Base-by-base conservation (phyloP, 495 filamentous ascomycete genomes). In the Lentithecium fluviatile region DNA sequence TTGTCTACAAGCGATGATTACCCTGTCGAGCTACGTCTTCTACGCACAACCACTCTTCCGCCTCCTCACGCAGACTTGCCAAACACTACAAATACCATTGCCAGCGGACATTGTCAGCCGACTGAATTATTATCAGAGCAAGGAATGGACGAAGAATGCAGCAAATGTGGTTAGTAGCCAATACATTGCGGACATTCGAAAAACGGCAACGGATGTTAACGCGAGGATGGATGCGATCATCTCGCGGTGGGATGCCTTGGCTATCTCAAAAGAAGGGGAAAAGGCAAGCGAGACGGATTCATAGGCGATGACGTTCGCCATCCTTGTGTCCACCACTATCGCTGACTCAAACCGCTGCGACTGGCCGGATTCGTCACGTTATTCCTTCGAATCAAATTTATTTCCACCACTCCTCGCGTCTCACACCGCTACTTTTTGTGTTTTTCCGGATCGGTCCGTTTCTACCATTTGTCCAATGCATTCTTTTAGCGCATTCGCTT, bases 11-110 rank as follows among this genome's bases (percentile, higher is more conserved):
- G 61, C 54, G 19, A 54, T 64, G 17, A 49, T 29, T 24, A 25
- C 25, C 12, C 11, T 64, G 17, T 64, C 54, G 1, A 53, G 32
- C 38, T 64, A 25, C 50, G 29, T 64, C 20, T 64, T 26, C 34
- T 64, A 64, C 34, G 54, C 61, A 6, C 61, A 64, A 23, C 54
- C 49, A 2, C 26, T 64, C 1, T 64, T 53, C 55, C 61, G 61
- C 1, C 54, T 64, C n/a, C 26, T 59, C 21, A 48, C 61, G 2
- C 61, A 64, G 19, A 26, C 54, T 6, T 64, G 61, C 43, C 46
- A 53, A 32, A 32, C 54, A 4, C 15, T 59, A 11, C 36, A 24
- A 8, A 54, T 64, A 19, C 24, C 15, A 21, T 37, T 64, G 36
- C 61, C 61, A 1, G 7, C 20, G 8, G 61, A 64, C 20, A 38